Conservation (phyloP, 148 eudicot genomes). For the Dianthus caryophyllus region DNA sequence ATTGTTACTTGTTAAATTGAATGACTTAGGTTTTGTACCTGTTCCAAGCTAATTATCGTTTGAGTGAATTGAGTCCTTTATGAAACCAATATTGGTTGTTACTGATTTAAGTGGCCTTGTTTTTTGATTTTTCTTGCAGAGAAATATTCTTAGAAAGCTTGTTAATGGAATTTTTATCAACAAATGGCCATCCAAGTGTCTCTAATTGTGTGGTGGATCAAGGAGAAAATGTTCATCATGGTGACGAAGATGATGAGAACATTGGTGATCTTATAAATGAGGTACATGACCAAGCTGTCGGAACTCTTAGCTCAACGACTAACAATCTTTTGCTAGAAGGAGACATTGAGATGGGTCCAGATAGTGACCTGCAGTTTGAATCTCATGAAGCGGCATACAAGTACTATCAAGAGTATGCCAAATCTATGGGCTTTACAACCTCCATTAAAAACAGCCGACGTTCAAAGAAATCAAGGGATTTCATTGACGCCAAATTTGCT, state of each 20-base stretch:
- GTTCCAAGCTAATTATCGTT: background rate
- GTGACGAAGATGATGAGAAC: slow-evolving; percentile 24
- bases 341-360: slow-evolving; percentile 37
- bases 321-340: slow-evolving; percentile 30
- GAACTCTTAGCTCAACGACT: slow-evolving; percentile 15
- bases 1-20: background rate
- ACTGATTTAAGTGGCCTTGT: background rate
- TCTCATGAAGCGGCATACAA: slow-evolving; percentile 70
- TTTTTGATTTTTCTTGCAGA: slow-evolving; percentile 1
- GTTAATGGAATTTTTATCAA: slow-evolving; percentile 17
- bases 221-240: slow-evolving; percentile 23
- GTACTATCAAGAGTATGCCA: slow-evolving; percentile 68
- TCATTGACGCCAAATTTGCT: slow-evolving; percentile 76
- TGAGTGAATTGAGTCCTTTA: background rate
- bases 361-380: slow-evolving; percentile 55
- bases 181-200: slow-evolving; percentile 17
- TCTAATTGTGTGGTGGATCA: slow-evolving; percentile 23
- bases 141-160: background rate
- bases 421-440: slow-evolving; percentile 64
- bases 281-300: slow-evolving; percentile 27
- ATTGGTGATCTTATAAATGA: slow-evolving; percentile 21
- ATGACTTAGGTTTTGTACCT: background rate
- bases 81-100: background rate
- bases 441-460: slow-evolving; percentile 67
- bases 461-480: slow-evolving; percentile 65